Evolutionary conservation across 306 rosid species (phyloP).

Genomic region (Boehmeria nivea): DNA sequence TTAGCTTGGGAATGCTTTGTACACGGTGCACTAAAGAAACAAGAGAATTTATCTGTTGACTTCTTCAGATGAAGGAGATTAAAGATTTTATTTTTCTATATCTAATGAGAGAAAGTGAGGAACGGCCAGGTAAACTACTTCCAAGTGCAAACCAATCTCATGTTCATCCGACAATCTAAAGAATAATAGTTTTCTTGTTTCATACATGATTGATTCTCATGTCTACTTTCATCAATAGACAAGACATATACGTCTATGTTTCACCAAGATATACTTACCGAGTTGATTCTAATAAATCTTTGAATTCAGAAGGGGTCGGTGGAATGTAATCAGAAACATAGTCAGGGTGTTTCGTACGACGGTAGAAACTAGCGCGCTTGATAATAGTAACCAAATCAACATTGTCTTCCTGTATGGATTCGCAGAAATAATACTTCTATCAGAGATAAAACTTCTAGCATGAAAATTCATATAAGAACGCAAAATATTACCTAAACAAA

Average conservation of each 20-base stretch:
- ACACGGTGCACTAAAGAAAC: not conserved
- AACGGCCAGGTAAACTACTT: too few relatives aligned
- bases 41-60: not conserved
- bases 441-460: not conserved
- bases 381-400: constrained; percentile 61
- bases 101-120: too few relatives aligned
- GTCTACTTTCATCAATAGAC: too few relatives aligned
- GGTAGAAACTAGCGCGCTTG: constrained; percentile 63
- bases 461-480: not conserved
- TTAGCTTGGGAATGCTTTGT: not conserved
- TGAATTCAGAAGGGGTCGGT: constrained; percentile 51
- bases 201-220: too few relatives aligned
- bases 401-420: constrained; percentile 55
- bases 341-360: constrained; percentile 58
- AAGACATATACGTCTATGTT: not conserved
- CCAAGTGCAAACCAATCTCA: too few relatives aligned
- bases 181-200: too few relatives aligned
- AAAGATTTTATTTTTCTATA: not conserved
- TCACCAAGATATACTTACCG: constrained; percentile 28
- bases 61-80: not conserved
- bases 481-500: not conserved
- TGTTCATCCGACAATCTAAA: too few relatives aligned
- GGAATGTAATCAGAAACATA: constrained; percentile 63
- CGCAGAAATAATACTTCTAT: not conserved
- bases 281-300: constrained; percentile 29